Percentiles rank a stretch among this genome's conserved stretches.
Evolutionary conservation across 2,329 filamentous ascomycete species (phyloP).

Genomic region (Cladosporium sp.): DNA sequence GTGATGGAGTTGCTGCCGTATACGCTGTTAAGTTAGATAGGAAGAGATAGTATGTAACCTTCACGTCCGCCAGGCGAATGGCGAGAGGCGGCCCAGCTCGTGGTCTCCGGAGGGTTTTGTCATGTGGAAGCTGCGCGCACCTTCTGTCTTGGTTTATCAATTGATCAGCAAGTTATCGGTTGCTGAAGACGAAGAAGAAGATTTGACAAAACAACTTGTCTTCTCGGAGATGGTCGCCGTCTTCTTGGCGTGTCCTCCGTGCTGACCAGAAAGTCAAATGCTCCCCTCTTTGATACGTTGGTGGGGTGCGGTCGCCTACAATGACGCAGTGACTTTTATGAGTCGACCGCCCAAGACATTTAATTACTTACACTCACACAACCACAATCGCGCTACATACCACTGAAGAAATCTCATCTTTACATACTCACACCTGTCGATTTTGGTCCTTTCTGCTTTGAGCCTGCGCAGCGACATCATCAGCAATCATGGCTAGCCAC

Average conservation of each 20-base stretch:
- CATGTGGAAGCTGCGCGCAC: not conserved
- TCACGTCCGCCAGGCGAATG: not conserved
- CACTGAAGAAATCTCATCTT: not conserved
- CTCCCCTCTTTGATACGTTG: not conserved
- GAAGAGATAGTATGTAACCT: not conserved
- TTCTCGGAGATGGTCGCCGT: not conserved
- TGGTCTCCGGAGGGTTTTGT: too few relatives aligned
- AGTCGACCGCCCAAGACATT: constrained; percentile 1
- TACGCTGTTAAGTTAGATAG: not conserved
- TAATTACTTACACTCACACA: not conserved
- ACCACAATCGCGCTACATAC: not conserved
- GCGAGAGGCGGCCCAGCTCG: not conserved
- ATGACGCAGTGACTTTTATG: constrained; percentile 7
- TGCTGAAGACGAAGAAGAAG: not conserved
- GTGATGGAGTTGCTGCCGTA: not conserved
- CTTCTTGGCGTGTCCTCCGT: not conserved
- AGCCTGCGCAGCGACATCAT: not conserved
- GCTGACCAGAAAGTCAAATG: not conserved
- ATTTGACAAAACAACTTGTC: not conserved
- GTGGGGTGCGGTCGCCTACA: not conserved
- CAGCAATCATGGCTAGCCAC: constrained; percentile 37
- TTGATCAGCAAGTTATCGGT: not conserved
- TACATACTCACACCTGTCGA: not conserved
- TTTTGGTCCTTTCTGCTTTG: not conserved
- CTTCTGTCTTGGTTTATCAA: not conserved